phyloP scores from a whole-genome alignment of 352 stramenopile genomes.

The Pythium vanterpoolii region DNA sequence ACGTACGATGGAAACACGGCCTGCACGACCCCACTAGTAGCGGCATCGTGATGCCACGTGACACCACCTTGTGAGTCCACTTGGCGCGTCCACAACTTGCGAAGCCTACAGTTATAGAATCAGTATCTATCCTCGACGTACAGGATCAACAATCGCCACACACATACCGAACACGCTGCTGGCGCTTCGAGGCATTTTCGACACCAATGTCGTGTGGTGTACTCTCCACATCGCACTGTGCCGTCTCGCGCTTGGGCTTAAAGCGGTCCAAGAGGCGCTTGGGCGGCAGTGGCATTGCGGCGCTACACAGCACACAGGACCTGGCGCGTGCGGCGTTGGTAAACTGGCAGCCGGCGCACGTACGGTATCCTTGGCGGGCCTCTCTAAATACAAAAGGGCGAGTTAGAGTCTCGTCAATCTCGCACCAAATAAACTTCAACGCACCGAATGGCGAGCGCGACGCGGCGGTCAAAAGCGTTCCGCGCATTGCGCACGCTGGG shows the following conservation, averaged over 20 bases:
- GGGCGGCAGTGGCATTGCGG: neutral
- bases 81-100: conserved; percentile 5
- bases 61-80: conserved; percentile 9
- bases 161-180: conserved; percentile 13
- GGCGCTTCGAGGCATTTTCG: neutral
- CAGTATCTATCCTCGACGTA: neutral
- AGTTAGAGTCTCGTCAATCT: neutral
- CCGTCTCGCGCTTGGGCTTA: neutral
- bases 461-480: conserved; percentile 19
- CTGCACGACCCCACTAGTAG: neutral
- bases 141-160: neutral
- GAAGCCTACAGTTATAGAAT: conserved; percentile 2
- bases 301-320: conserved; percentile 16
- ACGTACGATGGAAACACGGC: neutral
- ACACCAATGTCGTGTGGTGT: neutral
- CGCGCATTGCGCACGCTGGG: conserved; percentile 20
- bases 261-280: neutral
- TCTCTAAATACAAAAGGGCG: neutral
- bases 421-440: neutral
- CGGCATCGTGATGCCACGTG: neutral
- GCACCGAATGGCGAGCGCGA: conserved; percentile 21
- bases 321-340: conserved; percentile 11
- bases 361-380: conserved; percentile 11
- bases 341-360: conserved; percentile 13
- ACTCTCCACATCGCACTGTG: neutral